These are phyloP conservation scores for Oryza rufipogon DNA, from an alignment of 176 grass and related monocot species.

Conservation along the genomic window DNA sequence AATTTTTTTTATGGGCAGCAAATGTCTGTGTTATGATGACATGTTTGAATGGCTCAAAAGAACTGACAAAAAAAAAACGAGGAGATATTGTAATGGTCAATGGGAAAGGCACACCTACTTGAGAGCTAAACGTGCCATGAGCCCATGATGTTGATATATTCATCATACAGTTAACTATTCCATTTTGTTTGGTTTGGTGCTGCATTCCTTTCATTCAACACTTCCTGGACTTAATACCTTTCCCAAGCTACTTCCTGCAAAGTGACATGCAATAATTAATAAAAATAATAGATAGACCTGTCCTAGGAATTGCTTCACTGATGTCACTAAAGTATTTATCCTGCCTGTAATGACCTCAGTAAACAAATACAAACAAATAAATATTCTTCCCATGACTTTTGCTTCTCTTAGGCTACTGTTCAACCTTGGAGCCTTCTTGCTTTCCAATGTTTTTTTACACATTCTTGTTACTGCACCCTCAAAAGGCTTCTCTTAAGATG, in stretches of 20 bases:
- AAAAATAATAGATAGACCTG: constrained; percentile 5
- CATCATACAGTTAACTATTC: constrained; percentile 25
- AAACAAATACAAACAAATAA: not conserved
- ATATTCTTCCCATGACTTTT: not conserved
- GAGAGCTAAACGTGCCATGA: not conserved
- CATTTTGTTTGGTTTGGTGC: constrained; percentile 36
- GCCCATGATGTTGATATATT: constrained; percentile 31
- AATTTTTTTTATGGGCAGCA: constrained; percentile 1
- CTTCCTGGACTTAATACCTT: not conserved
- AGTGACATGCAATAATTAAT: not conserved
- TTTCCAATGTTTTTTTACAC: not conserved
- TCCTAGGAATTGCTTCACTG: not conserved
- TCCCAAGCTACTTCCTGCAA: not conserved
- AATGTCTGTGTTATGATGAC: not conserved
- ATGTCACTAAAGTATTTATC: not conserved
- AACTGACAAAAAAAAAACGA: constrained; percentile 19
- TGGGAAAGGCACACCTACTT: constrained; percentile 10
- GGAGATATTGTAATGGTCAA: not conserved
- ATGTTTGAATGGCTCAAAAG: constrained; percentile 16
- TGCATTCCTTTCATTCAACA: constrained; percentile 42
- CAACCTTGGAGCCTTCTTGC: not conserved
- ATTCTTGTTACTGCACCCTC: not conserved
- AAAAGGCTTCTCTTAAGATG: constrained; percentile 16
- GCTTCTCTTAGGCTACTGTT: constrained; percentile 3
- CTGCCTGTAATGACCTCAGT: not conserved